Conservation (phyloP, 768 basidiomycete genomes). For the Rubroboletus satanas region DNA sequence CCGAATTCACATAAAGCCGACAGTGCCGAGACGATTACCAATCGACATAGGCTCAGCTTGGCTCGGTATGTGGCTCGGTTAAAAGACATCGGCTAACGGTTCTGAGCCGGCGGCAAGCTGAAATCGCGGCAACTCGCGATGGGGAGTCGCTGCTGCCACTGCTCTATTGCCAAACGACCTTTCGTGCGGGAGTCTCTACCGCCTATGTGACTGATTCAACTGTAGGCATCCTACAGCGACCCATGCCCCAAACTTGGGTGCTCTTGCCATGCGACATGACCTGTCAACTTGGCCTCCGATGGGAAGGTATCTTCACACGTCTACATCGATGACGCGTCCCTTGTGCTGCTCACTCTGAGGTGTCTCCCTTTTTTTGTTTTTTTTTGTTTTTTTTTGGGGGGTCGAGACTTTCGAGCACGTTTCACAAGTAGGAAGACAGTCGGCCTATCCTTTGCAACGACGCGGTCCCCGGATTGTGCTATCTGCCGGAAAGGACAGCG, state of each 20-base stretch:
- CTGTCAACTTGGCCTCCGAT: not conserved
- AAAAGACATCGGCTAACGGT: not conserved
- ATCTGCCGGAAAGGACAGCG: not conserved
- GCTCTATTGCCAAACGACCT: not conserved
- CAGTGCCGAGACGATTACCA: no score
- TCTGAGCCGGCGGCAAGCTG: no score
- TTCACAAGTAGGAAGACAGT: not conserved
- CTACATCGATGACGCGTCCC: not conserved
- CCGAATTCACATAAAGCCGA: no score
- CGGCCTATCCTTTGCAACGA: no score
- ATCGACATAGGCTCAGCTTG: no score
- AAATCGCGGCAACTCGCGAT: no score
- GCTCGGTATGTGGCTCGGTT: no score
- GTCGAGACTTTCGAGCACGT: not conserved
- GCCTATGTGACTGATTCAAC: not conserved
- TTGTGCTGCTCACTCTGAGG: not conserved
- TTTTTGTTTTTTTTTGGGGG: not conserved
- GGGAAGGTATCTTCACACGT: not conserved
- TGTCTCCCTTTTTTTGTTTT: not conserved
- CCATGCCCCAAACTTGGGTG: not conserved
- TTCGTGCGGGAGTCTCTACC: not conserved
- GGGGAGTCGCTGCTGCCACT: not conserved
- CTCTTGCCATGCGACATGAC: not conserved
- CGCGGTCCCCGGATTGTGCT: no score
- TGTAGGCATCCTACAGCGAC: not conserved